Evolutionary conservation across 306 rosid genomes (phyloP).

Genomic region (Rosa chinensis): DNA sequence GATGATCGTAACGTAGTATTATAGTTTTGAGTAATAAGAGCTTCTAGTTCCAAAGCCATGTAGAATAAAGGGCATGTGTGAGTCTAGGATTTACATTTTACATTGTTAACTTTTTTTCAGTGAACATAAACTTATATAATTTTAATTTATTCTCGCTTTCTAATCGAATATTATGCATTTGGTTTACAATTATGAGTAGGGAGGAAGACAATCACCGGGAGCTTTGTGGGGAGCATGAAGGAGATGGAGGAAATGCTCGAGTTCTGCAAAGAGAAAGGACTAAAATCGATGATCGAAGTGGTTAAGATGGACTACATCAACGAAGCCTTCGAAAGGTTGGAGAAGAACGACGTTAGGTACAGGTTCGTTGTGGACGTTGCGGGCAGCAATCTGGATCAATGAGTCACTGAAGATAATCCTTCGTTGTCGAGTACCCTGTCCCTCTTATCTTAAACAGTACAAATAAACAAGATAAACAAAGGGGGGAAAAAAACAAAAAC

Average conservation of each 20-base stretch:
- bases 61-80: too few relatives aligned
- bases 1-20: not conserved
- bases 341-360: slow-evolving; percentile 89
- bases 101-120: not conserved
- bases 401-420: not conserved
- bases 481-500: not conserved
- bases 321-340: slow-evolving; percentile 81
- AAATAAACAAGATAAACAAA: not conserved
- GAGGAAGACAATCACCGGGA: slow-evolving; percentile 83
- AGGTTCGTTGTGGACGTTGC: slow-evolving; percentile 89
- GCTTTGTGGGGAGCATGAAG: slow-evolving; percentile 84
- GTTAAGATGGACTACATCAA: slow-evolving; percentile 77
- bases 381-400: slow-evolving; percentile 59
- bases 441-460: not conserved
- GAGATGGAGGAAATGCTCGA: slow-evolving; percentile 78
- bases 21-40: not conserved
- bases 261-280: slow-evolving; percentile 75
- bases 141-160: not conserved
- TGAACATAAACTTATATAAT: not conserved
- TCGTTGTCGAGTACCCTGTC: too few relatives aligned
- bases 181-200: slow-evolving; percentile 33
- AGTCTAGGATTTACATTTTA: too few relatives aligned
- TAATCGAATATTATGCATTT: not conserved
- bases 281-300: slow-evolving; percentile 65
- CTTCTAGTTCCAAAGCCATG: not conserved